Conservation (phyloP, 306 rosid genomes). For the Corylus avellana region DNA sequence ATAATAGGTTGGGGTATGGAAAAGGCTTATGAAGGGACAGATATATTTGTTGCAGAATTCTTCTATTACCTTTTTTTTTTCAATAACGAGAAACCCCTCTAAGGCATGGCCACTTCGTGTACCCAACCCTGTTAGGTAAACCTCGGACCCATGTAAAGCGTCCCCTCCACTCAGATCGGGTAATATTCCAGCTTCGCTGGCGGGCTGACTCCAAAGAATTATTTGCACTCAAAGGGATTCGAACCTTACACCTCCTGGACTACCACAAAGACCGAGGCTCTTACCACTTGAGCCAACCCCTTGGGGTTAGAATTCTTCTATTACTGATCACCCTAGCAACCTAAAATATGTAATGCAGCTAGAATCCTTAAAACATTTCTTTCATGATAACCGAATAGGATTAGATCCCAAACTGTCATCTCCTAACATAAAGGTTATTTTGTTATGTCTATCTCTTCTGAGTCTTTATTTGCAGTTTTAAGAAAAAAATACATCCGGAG, state of each 20-base stretch:
- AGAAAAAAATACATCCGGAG: not conserved
- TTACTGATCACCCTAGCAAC: not conserved
- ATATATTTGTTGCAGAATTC: not conserved
- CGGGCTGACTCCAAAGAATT: too few relatives aligned
- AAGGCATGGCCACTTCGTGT: too few relatives aligned
- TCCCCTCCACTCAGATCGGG: too few relatives aligned
- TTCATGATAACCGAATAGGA: not conserved
- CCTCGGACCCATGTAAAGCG: too few relatives aligned
- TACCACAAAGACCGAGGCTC: too few relatives aligned
- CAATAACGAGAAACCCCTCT: too few relatives aligned
- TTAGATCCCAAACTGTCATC: not conserved
- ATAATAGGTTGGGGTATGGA: not conserved
- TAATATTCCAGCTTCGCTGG: too few relatives aligned
- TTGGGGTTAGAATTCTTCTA: not conserved
- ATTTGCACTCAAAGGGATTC: too few relatives aligned
- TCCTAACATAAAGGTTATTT: not conserved
- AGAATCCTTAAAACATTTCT: not conserved
- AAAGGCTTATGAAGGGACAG: not conserved
- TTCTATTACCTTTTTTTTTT: not conserved
- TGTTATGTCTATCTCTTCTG: not conserved
- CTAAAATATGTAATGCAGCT: not conserved
- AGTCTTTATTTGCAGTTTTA: not conserved
- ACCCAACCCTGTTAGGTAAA: too few relatives aligned
- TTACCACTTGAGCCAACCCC: too few relatives aligned
- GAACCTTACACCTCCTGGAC: too few relatives aligned